A percentile compares a stretch with the other conserved stretches of the same genome.
Evolutionary conservation across 192 early-diverging fungal species (phyloP).

Genomic region (Linnemannia elongata): DNA sequence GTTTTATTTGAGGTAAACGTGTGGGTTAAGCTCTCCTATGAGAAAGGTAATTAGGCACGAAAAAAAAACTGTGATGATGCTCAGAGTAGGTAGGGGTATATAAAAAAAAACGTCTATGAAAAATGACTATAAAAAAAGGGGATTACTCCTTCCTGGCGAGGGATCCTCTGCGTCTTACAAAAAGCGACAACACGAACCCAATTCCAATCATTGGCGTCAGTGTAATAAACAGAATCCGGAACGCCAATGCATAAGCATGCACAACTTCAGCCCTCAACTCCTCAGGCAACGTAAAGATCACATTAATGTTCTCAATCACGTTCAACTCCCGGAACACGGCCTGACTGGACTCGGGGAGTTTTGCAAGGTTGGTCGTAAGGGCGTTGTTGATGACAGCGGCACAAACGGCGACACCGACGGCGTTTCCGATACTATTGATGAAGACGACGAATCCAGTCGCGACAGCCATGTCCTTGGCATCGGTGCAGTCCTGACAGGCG

Average conservation of each 20-base stretch:
- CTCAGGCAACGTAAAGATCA: slow-evolving; percentile 45
- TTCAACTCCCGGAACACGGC: not conserved
- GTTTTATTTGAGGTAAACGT: too few species aligned
- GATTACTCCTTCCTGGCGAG: not conserved
- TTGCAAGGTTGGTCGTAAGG: slow-evolving; percentile 36
- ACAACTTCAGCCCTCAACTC: slow-evolving; percentile 38
- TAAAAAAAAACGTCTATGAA: too few species aligned
- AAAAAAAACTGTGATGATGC: too few species aligned
- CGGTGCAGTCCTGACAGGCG: slow-evolving; percentile 76
- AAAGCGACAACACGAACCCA: slow-evolving; percentile 47
- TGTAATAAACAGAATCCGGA: slow-evolving; percentile 66
- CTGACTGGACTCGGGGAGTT: slow-evolving; percentile 11
- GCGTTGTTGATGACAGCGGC: slow-evolving; percentile 51
- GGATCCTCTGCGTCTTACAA: slow-evolving; percentile 9
- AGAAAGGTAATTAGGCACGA: too few species aligned
- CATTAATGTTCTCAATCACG: slow-evolving; percentile 32
- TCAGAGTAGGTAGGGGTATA: too few species aligned
- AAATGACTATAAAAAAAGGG: too few species aligned
- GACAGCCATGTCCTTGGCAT: slow-evolving; percentile 69
- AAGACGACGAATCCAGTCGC: slow-evolving; percentile 74
- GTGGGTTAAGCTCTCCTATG: too few species aligned
- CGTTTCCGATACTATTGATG: slow-evolving; percentile 59
- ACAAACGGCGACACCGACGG: slow-evolving; percentile 58
- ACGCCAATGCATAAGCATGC: slow-evolving; percentile 59
- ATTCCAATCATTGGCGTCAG: slow-evolving; percentile 63